Conservation (phyloP, 2,329 filamentous ascomycete species). For the Leptosphaerulina australis region DNA sequence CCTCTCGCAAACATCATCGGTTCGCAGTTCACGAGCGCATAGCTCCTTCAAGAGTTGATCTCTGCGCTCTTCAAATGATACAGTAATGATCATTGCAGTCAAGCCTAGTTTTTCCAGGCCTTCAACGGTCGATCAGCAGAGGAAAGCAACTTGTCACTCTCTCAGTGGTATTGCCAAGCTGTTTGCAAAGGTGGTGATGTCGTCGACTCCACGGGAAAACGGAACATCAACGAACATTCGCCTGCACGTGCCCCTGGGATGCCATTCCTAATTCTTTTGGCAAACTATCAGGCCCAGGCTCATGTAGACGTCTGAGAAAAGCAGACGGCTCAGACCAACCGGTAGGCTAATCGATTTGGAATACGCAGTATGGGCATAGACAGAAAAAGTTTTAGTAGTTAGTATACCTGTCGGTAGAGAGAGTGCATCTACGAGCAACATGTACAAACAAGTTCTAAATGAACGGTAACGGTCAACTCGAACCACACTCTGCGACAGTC, state of each 20-base stretch:
- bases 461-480: too few relatives aligned
- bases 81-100: constrained; percentile 4
- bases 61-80: constrained; percentile 6
- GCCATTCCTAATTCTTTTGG: not conserved
- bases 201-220: constrained; percentile 15
- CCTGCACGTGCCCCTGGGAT: not conserved
- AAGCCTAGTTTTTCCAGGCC: not conserved
- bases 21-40: constrained; percentile 21
- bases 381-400: too few relatives aligned
- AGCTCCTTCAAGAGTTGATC: constrained; percentile 12
- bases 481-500: too few relatives aligned
- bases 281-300: constrained; percentile 4
- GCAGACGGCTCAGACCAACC: constrained; percentile 19
- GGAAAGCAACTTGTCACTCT: not conserved
- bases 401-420: not conserved
- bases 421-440: not conserved
- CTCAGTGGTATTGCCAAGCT: constrained; percentile 1
- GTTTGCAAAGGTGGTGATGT: constrained; percentile 8
- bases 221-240: constrained; percentile 19
- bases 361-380: too few relatives aligned
- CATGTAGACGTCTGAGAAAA: constrained; percentile 16
- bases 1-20: constrained; percentile 7
- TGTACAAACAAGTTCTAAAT: not conserved
- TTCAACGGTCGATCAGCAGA: constrained; percentile 11
- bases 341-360: constrained; percentile 1